Evolutionary conservation across 306 rosid species (phyloP).

Genomic region (Rosa persica): DNA sequence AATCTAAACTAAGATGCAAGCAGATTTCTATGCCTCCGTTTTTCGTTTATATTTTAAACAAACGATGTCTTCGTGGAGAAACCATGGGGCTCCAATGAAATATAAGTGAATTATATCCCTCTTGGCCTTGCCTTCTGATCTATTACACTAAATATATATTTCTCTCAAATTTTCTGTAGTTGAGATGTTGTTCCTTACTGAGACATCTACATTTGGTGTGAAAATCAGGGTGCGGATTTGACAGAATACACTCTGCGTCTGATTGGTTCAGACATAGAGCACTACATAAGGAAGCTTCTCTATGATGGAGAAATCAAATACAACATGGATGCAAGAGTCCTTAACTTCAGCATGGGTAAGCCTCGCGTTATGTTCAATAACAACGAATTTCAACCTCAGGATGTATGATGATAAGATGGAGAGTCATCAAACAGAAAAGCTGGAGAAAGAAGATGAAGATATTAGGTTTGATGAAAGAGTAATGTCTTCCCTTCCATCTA

Average conservation of each 20-base stretch:
- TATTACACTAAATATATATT: neutral
- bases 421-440: neutral
- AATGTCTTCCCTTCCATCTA: neutral
- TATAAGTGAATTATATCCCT: too few species aligned
- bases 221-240: conserved; percentile 77
- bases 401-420: conserved; percentile 20
- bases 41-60: too few species aligned
- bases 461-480: neutral
- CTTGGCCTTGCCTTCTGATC: neutral
- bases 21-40: neutral
- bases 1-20: neutral
- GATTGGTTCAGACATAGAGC: conserved; percentile 96
- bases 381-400: conserved; percentile 47
- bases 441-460: neutral
- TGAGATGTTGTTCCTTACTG: conserved; percentile 6
- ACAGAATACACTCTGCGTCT: conserved; percentile 85
- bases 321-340: conserved; percentile 81
- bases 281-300: conserved; percentile 61
- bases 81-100: too few species aligned
- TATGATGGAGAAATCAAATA: conserved; percentile 66
- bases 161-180: neutral
- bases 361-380: conserved; percentile 74
- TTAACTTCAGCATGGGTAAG: conserved; percentile 99
- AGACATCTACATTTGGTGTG: conserved; percentile 19
- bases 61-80: too few species aligned